Conservation (phyloP, 2,329 filamentous ascomycete genomes). For the Stachybotrys chlorohalonatus region DNA sequence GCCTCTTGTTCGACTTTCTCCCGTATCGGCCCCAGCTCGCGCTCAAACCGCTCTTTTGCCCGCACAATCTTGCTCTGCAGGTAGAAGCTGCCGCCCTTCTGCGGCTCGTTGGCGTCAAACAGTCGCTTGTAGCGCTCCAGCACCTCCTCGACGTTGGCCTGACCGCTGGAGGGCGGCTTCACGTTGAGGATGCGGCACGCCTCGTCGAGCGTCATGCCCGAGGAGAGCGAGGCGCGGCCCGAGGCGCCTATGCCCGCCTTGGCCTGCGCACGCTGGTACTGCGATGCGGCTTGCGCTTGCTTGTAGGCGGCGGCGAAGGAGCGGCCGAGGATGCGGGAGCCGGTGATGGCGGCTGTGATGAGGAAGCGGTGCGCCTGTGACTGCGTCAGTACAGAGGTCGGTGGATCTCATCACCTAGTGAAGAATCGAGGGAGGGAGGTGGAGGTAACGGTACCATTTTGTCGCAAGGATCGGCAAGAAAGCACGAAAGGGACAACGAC, state of each 20-base stretch:
- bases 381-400: background rate
- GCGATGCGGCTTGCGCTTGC: constrained; percentile 80
- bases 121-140: constrained; percentile 86
- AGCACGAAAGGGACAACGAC: background rate
- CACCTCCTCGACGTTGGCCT: constrained; percentile 70
- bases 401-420: background rate
- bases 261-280: constrained; percentile 67
- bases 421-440: constrained; percentile 3
- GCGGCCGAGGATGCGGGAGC: constrained; percentile 83
- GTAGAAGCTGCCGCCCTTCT: constrained; percentile 96
- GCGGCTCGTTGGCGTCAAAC: constrained; percentile 88
- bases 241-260: constrained; percentile 47
- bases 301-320: constrained; percentile 92
- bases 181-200: constrained; percentile 97
- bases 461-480: background rate
- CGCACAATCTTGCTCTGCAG: constrained; percentile 93
- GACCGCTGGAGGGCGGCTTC: constrained; percentile 65
- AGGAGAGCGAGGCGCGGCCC: constrained; percentile 46
- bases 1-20: constrained; percentile 66
- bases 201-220: constrained; percentile 86
- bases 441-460: background rate
- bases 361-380: constrained; percentile 78
- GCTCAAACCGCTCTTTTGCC: constrained; percentile 85
- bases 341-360: constrained; percentile 86
- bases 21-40: constrained; percentile 65